phyloP scores from a whole-genome alignment of 2,329 filamentous ascomycete species.

The Pyrenophora teres region DNA sequence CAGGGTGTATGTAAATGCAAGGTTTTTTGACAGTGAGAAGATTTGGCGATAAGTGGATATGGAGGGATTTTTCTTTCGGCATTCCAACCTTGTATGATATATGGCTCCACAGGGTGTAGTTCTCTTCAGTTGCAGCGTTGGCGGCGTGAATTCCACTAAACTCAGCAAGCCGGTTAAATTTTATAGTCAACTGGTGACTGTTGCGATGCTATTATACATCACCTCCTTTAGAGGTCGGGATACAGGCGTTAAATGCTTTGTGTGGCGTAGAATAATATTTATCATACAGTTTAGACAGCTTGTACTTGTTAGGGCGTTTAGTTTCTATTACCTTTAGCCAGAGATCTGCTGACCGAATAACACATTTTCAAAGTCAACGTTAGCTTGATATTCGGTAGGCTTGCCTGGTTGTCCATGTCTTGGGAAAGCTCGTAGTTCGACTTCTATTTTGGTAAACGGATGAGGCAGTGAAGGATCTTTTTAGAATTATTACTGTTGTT shows the following conservation, averaged over 20 bases:
- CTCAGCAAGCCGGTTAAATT: neutral
- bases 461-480: neutral
- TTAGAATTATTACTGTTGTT: neutral
- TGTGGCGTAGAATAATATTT: too few species aligned
- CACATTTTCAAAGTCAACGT: too few species aligned
- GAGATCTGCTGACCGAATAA: too few species aligned
- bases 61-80: neutral
- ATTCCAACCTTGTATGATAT: neutral
- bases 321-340: too few species aligned
- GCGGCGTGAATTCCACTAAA: too few species aligned
- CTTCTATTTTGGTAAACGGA: neutral
- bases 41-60: neutral
- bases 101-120: neutral
- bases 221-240: too few species aligned
- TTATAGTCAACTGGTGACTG: too few species aligned
- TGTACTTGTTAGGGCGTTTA: neutral
- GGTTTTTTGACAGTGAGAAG: neutral
- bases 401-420: too few species aligned
- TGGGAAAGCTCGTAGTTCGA: neutral
- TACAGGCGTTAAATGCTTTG: too few species aligned
- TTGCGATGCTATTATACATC: too few species aligned
- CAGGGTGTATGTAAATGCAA: too few species aligned
- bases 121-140: neutral
- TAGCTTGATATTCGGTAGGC: too few species aligned
- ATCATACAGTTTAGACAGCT: neutral